Evolutionary conservation across 1,284 basidiomycete species (phyloP), one percentile per base, ranked within the genome.

Genomic region (Meira nashicola): DNA sequence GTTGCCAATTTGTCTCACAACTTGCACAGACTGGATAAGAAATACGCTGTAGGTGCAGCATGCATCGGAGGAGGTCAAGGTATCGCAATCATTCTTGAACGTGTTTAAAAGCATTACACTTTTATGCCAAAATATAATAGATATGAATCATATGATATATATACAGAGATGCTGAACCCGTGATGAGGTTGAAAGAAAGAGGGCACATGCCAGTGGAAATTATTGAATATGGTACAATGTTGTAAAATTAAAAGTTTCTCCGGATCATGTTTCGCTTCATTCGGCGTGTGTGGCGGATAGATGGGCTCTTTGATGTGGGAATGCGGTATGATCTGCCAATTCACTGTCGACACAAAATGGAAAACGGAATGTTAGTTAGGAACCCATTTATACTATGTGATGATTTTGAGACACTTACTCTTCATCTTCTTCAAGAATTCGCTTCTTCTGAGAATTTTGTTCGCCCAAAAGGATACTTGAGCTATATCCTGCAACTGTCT

Each of bases 51-150:
- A 21, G 83, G 83, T 9, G 80, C 81, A 0, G 83, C 83, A 15
- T 84, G 83, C 77, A 84, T 84, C 63, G 83, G 83, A 49, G 75
- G 76, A 28, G 81, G 81, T 2, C 81, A 82, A 67, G 80, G 80
- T 17, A 80, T 81, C 57, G 80, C 80, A 1, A 70, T 81, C 49
- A 68, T 81, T 40, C 66, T 81, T 33, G 80, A 81, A 63, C 19
- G 50, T 19, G 50, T 53, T 25, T 53, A 41, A 38, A 38, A 17
- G 33, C 21, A 50, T 19, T 15, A 28, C 48, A 4, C n/a, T 50
- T 11, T 28, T 12, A 50, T 50, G 3, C 23, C 23, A 23, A 50
- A 19, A 15, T 38, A 28, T 38, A 28, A 50, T 25, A 28, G 48
- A 19, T 28, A 3, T 50, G 21, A 25, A 50, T 50, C 21, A 50